A percentile compares a stretch with the other conserved stretches of the same genome.
These are phyloP conservation scores for Pleurozium schreberi DNA, from an alignment of 225 moss, liverwort and hornwort genomes.

Conservation along the genomic window DNA sequence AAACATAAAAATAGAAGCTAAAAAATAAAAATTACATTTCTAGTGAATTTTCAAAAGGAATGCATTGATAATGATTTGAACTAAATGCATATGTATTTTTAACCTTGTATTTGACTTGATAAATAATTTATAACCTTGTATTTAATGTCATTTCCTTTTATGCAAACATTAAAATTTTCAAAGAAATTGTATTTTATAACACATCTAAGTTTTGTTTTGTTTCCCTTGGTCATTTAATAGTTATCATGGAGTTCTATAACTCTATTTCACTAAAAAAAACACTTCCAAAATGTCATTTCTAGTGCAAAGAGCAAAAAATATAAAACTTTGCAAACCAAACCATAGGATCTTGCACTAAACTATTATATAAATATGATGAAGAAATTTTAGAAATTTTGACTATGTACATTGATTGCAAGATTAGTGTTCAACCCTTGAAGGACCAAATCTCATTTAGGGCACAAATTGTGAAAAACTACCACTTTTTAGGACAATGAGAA, in stretches of 20 bases:
- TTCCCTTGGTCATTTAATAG: neutral
- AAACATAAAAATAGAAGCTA: neutral
- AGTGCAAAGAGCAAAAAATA: neutral
- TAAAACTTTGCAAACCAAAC: neutral
- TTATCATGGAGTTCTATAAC: neutral
- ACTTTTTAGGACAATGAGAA: no score
- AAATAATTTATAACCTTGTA: neutral
- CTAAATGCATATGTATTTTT: neutral
- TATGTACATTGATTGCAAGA: neutral
- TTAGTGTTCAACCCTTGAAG: no score
- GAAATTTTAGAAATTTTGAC: neutral
- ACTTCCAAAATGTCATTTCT: neutral
- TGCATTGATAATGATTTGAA: neutral
- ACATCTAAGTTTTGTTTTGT: neutral
- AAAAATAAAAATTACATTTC: neutral
- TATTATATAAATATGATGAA: neutral
- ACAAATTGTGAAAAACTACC: no score
- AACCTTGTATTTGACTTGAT: neutral
- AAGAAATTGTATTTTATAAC: neutral
- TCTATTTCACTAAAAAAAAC: neutral
- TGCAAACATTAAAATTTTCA: neutral
- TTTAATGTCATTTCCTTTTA: neutral
- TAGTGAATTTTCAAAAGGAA: neutral
- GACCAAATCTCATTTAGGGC: no score
- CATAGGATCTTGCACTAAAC: neutral